Conservation (phyloP, 225 moss, liverwort and hornwort genomes). For the Antitrichia curtipendula region DNA sequence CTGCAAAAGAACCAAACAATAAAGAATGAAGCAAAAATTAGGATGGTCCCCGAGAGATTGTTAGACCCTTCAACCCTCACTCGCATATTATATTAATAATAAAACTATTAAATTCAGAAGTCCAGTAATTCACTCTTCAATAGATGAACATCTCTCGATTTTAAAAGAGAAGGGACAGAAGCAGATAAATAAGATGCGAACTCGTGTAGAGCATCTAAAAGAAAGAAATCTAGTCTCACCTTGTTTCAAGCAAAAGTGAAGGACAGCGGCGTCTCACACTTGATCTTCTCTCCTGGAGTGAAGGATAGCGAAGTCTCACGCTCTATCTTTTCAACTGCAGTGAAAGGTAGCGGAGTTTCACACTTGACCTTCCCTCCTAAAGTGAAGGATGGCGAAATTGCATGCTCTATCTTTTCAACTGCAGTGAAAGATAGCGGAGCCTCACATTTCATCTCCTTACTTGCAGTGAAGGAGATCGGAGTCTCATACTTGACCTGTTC, state of each 20-base stretch:
- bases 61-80: neutral
- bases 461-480: constrained; percentile 1
- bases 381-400: neutral
- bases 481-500: constrained; percentile 2
- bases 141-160: neutral
- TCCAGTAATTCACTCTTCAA: neutral
- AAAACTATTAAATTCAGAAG: neutral
- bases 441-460: neutral
- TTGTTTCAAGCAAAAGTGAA: constrained; percentile 1
- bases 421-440: neutral
- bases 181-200: neutral
- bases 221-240: neutral
- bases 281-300: neutral
- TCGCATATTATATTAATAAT: neutral
- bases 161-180: too few species aligned
- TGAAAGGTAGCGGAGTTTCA: neutral
- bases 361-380: neutral
- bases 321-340: neutral
- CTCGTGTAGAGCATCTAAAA: neutral
- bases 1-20: constrained; percentile 19
- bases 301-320: constrained; percentile 5
- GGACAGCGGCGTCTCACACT: neutral
- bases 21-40: neutral
- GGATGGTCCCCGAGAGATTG: neutral
- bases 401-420: neutral